These are phyloP conservation scores for Basidiobolus meristosporus DNA, from an alignment of 371 early-diverging fungal genomes.

Conservation along the genomic window DNA sequence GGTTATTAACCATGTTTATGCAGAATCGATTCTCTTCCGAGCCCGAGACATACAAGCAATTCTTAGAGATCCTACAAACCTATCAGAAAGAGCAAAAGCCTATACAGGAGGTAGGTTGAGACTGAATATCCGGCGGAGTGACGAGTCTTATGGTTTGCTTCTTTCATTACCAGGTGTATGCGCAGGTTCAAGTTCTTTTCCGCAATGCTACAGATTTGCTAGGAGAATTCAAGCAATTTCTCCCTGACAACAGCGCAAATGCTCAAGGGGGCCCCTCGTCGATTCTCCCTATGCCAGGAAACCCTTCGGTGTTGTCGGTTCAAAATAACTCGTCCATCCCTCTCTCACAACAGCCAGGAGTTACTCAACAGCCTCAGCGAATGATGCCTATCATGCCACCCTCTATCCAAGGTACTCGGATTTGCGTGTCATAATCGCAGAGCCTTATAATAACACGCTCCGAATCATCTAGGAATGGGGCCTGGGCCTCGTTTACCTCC, in stretches of 20 bases:
- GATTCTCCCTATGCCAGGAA: conserved; percentile 3
- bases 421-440: conserved; percentile 5
- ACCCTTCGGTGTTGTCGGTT: conserved; percentile 8
- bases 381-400: conserved; percentile 11
- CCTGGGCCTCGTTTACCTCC: background rate
- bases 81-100: conserved; percentile 82
- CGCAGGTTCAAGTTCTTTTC: conserved; percentile 72
- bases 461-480: background rate
- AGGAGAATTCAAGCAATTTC: conserved; percentile 90
- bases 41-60: conserved; percentile 84
- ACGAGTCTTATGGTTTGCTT: background rate
- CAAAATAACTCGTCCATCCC: no score
- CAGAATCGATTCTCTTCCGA: conserved; percentile 68
- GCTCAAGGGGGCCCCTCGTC: background rate
- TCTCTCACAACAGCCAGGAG: no score
- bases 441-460: conserved; percentile 12
- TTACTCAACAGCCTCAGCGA: conserved; percentile 7
- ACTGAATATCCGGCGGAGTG: background rate
- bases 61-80: conserved; percentile 84
- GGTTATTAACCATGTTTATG: conserved; percentile 1
- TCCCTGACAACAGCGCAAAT: conserved; percentile 45
- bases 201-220: conserved; percentile 68
- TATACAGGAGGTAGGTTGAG: conserved; percentile 51
- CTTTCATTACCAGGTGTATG: conserved; percentile 49
- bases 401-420: conserved; percentile 11